Evolutionary conservation across 805 yeast genomes (phyloP).

Genomic region (Ogataea ganodermae): DNA sequence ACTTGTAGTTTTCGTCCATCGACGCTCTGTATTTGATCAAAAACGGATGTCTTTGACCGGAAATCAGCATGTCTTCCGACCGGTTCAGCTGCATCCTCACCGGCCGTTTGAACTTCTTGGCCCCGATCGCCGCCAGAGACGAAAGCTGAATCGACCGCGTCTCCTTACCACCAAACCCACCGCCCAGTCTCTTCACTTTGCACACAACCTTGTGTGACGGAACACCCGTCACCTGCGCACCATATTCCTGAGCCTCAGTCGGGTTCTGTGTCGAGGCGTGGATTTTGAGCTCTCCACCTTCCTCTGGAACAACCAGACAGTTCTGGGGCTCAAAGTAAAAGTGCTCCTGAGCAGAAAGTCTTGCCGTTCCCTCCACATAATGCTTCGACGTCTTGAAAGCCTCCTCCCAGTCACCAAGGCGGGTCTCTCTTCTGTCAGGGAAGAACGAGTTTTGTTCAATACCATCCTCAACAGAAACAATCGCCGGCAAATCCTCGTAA

Average conservation of each 20-base stretch:
- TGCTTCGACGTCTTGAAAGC: slow-evolving; percentile 38
- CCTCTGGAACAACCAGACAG: slow-evolving; percentile 45
- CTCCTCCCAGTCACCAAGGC: slow-evolving; percentile 43
- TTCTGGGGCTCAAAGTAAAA: slow-evolving; percentile 51
- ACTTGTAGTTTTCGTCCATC: slow-evolving; percentile 42
- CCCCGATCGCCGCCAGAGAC: slow-evolving; percentile 43
- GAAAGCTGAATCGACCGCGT: slow-evolving; percentile 43
- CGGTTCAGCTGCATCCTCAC: slow-evolving; percentile 44
- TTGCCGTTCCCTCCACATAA: slow-evolving; percentile 39
- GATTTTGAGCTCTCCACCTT: slow-evolving; percentile 47
- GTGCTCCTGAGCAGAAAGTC: slow-evolving; percentile 52
- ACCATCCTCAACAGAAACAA: slow-evolving; percentile 47
- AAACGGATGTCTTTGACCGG: slow-evolving; percentile 53
- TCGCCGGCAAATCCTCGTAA: slow-evolving; percentile 43
- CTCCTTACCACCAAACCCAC: slow-evolving; percentile 55
- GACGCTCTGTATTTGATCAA: slow-evolving; percentile 44
- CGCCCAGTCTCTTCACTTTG: slow-evolving; percentile 47
- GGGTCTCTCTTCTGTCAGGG: slow-evolving; percentile 35
- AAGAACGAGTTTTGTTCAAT: slow-evolving; percentile 42
- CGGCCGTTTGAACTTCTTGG: slow-evolving; percentile 44
- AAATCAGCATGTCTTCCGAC: slow-evolving; percentile 45
- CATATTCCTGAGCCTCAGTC: slow-evolving; percentile 44
- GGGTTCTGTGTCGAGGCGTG: slow-evolving; percentile 48
- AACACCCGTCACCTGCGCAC: slow-evolving; percentile 45
- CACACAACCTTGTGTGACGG: slow-evolving; percentile 43